Evolutionary conservation across 352 stramenopile genomes (phyloP), one percentile per base, ranked within the genome.

Genomic region (Phytophthora sansomeana): DNA sequence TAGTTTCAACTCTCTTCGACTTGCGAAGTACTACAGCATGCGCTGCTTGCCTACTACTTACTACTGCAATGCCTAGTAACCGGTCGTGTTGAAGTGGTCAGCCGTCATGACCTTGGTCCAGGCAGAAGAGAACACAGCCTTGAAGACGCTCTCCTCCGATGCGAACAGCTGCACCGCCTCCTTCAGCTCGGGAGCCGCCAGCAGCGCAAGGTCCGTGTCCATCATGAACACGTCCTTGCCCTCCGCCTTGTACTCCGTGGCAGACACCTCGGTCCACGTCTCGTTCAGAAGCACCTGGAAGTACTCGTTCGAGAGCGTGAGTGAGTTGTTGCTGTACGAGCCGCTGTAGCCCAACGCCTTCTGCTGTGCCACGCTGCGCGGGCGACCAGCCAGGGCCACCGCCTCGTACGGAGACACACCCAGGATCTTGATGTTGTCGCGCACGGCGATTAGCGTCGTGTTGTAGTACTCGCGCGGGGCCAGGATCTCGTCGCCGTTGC

Each of bases 351-450:
- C 94, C 55, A 74, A 85, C 16, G 67, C 70, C 67, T 95, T 87
- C 3, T 85, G 89, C 75, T 99, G 93, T 67, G 89, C 97, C 13
- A 84, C 77, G 97, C 83, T 47, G 91, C 88, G 79, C 95, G 93
- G 29, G 80, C 96, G 58, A 30, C 94, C 95, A 30, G 91, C 74
- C 1, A 99, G 75, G 6, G 93, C 93, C 26, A 98, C 96, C 58
- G 97, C 97, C 68, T 98, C 93, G 42, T 83, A 68, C 55, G 97
- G 90, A 36, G 81, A 81, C 55, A 98, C 96, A 19, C 93, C 90
- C 85, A 98, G 92, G 58, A 95, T 81, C 50, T 90, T 83, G 71
- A 98, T 98, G 50, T 98, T 86, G 67, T 97, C 89, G 30, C 95
- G 80, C 47, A 98, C 75, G 65, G 98, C 91, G 38, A 80, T 74